Evolutionary conservation across 176 grass and related monocot genomes (phyloP), one percentile per base, ranked within the genome.

Genomic region (Hsuehochloa calcarea): DNA sequence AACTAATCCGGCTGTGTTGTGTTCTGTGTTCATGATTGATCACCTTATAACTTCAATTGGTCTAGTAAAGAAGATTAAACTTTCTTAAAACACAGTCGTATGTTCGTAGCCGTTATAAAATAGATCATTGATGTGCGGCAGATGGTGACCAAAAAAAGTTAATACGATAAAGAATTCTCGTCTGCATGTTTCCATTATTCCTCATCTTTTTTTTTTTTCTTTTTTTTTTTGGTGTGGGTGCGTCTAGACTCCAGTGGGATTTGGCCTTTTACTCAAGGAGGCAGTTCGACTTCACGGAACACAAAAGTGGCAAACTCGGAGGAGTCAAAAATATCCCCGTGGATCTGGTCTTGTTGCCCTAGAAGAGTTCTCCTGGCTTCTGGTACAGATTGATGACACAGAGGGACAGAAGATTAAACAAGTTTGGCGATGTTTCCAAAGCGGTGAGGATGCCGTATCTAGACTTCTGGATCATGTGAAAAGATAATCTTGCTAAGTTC

Each of bases 201-300:
- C 59, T 38, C 47, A 62, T 69, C 62, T 62, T 26, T 34, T 87
- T 73, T 46, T n/a, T n/a, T n/a, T n/a, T n/a, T n/a, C n/a, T n/a
- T n/a, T n/a, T n/a, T n/a, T n/a, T n/a, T n/a, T n/a, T n/a, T n/a
- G n/a, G 46, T 19, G 82, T 25, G 87, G 38, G 47, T 66, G 80
- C 31, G 44, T 15, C 37, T n/a, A 25, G 6, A 16, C 25, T 27
- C 6, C 5, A 6, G 13, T 68, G 61, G 25, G 19, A 45, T 20
- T 29, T 61, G 65, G 20, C 22, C 34, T 39, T 64, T 70, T 64
- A 29, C 43, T 69, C 5, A 15, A 58, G 34, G 10, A 79, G 29
- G 75, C 23, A 26, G 23, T 8, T 72, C 25, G 10, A 72, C 45
- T 5, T 29, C n/a, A 4, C 56, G 23, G n/a, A 60, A 25, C 8